Base-by-base conservation (phyloP, 1,139 yeast species). In the Blastobotrys persicus region DNA sequence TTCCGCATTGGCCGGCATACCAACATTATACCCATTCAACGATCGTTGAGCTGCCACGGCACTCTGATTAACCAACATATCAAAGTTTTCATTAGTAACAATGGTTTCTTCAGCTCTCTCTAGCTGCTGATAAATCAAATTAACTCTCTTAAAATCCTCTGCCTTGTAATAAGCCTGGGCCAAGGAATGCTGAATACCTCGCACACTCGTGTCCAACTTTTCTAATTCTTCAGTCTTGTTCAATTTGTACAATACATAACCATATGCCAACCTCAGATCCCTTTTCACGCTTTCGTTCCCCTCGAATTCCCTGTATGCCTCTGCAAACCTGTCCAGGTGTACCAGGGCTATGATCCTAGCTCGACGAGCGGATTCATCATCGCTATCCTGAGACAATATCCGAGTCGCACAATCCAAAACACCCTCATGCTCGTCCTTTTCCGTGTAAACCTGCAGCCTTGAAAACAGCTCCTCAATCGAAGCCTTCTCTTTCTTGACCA, bases 151-250 rank as follows among this genome's bases (percentile, higher is more conserved):
- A 57, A 79, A 75, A 17, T 77, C 65, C 6, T 96, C 97, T 33
- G 53, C 54, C 61, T 83, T 83, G 71, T 86, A 88, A 62, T 77
- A 78, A 54, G 82, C 81, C 68, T 91, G 98, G 0, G 97, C 96
- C 54, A 83, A 68, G n/a, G 88, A 76, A 64, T 89, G 96, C 48
- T 76, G 69, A 53, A 87, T 68, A 0, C 88, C 91, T 57, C 82
- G 69, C 57, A 56, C 49, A 11, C 59, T 55, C 14, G 61, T 46
- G 1, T 58, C 69, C 7, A 62, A 57, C 17, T 61, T 31, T 55
- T 64, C 2, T 55, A 80, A 68, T 28, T 71, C 65, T 4, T 71
- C 70, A 49, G 82, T 72, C 46, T 72, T 70, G 46, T 82, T 83
- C 43, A 82, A 64, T 62, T 87, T 85, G 68, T 89, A 91, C 57